Base-by-base conservation (phyloP, 768 basidiomycete species). In the Strobilomyces confusus region DNA sequence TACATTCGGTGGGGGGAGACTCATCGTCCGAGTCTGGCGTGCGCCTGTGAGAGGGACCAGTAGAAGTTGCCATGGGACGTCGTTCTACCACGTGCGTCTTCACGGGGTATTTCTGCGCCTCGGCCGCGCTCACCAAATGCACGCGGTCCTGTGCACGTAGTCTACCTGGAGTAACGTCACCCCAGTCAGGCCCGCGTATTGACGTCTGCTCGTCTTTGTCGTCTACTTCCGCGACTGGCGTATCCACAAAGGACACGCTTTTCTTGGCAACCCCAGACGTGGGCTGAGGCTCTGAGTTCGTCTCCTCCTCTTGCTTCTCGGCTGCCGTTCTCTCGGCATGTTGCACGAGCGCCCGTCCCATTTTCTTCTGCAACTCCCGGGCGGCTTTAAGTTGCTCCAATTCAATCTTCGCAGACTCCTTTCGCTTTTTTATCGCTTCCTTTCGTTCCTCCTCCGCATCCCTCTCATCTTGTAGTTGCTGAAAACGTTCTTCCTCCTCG, bases 1-100 rank as follows among this genome's bases (percentile, higher is more conserved):
- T 60, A 12, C 20, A 49, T 54, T 9, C 64, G 41, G 70, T 62
- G 15, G 70, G 72, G 14, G 73, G 72, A 5, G 85, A 83, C 63
- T 89, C 87, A 55, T 88, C 88, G 61, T 88, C 86, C 1, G 87
- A 88, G 66, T 89, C 87, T 22, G 61, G 62, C 37, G 63, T 60
- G 30, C 40, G 19, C 12, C 47, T 22, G 12, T 47, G 44, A 29
- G 26, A 33, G 19, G 48, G 36, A 44, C 41, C 25, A 30, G 61
- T 50, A 6, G 66, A 44, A 47, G 60, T 60, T 36, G 63, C 63
- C 34, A 59, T 69, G 19, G 82, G 80, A 33, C 67, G 66, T 19
- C 88, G 78, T 67, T 90, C 89, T 6, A 90, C 81, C 7, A 92
- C 86, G 20, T 76, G 72, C 72, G 76, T 75, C 58, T 84, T 86